These are phyloP conservation scores for Ophiocordyceps camponoti-saundersi DNA, from an alignment of 2,329 filamentous ascomycete species.

Conservation along the genomic window DNA sequence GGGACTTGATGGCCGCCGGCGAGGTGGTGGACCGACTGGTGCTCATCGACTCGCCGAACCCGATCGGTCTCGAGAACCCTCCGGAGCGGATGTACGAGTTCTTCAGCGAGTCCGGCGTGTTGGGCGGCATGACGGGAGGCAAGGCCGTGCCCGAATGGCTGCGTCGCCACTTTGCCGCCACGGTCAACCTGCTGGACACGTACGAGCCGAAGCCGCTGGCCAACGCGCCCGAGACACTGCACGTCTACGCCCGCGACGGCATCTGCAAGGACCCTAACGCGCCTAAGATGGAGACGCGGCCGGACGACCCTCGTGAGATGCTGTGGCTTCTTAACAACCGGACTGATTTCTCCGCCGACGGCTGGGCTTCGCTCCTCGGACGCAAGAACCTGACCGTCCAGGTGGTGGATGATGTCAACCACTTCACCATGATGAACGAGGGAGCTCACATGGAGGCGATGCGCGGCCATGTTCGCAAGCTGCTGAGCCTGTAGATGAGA, in stretches of 20 bases:
- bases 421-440: conserved; percentile 55
- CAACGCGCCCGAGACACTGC: conserved; percentile 41
- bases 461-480: neutral
- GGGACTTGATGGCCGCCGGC: conserved; percentile 38
- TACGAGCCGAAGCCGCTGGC: conserved; percentile 46
- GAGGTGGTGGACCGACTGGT: conserved; percentile 43
- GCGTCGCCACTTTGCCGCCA: conserved; percentile 54
- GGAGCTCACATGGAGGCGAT: neutral
- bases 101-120: conserved; percentile 55
- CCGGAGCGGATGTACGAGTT: conserved; percentile 48
- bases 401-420: conserved; percentile 50
- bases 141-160: conserved; percentile 53
- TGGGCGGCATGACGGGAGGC: conserved; percentile 41
- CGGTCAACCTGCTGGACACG: conserved; percentile 49
- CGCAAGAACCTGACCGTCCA: conserved; percentile 53
- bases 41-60: conserved; percentile 50
- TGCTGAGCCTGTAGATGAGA: neutral
- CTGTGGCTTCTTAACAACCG: conserved; percentile 60
- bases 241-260: conserved; percentile 59
- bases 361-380: conserved; percentile 7
- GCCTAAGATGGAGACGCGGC: conserved; percentile 17
- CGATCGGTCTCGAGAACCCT: conserved; percentile 50
- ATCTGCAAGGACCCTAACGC: conserved; percentile 47
- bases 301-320: conserved; percentile 39
- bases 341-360: conserved; percentile 37